phyloP scores from a whole-genome alignment of 139 green algal genomes.

The Edaphochlamys debaryana region DNA sequence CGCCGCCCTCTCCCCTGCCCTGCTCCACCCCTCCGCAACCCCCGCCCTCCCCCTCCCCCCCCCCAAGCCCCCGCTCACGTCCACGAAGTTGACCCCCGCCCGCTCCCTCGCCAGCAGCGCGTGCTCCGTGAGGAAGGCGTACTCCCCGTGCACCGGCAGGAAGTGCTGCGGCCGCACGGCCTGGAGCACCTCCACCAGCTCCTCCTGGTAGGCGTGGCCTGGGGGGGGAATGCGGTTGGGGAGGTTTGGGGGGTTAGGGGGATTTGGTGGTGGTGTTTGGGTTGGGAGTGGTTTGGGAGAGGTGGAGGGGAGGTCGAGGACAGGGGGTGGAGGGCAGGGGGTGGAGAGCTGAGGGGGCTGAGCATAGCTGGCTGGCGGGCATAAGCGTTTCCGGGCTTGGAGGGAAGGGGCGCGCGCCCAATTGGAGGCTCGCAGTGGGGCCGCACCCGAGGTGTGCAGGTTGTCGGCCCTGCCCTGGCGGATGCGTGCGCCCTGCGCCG shows the following conservation, averaged over 20 bases:
- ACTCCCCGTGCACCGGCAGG: constrained; percentile 98
- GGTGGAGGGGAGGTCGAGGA: constrained; percentile 2
- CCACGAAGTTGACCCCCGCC: constrained; percentile 57
- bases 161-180: constrained; percentile 97
- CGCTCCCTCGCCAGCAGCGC: constrained; percentile 80
- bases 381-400: too few species aligned
- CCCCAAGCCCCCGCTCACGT: constrained; percentile 29
- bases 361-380: too few species aligned
- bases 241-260: background rate
- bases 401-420: too few species aligned
- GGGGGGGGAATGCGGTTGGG: constrained; percentile 21
- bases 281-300: too few species aligned
- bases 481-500: constrained; percentile 68
- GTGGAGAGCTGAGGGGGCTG: too few species aligned
- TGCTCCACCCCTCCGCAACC: too few species aligned
- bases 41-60: too few species aligned
- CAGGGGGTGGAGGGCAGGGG: too few species aligned
- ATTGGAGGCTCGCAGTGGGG: background rate
- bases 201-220: constrained; percentile 85
- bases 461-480: constrained; percentile 26
- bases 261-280: background rate
- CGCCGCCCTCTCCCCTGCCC: too few species aligned
- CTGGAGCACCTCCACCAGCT: constrained; percentile 88
- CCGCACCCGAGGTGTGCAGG: constrained; percentile 41
- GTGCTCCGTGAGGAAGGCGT: constrained; percentile 94